A percentile compares a stretch with the other conserved stretches of the same genome.
These are phyloP conservation scores for Suillus tomentosus DNA, from an alignment of 768 basidiomycete genomes.

Conservation along the genomic window DNA sequence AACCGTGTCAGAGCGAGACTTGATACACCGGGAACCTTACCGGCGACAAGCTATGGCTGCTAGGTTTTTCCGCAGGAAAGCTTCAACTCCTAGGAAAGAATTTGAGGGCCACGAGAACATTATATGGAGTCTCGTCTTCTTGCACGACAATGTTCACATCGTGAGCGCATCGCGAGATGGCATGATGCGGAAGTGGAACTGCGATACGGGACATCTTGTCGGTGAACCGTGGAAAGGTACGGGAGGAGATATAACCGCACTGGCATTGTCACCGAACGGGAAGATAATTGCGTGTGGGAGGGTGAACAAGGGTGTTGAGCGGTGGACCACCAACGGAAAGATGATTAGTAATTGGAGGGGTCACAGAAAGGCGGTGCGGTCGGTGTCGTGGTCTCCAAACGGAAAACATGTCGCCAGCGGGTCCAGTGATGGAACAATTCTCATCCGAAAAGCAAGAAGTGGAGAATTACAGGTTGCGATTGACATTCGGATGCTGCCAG, in stretches of 20 bases:
- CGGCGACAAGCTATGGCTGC: neutral
- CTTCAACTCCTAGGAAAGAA: neutral
- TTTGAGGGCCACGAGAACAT: neutral
- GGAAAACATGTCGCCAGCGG: neutral
- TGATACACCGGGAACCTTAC: neutral
- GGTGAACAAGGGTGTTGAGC: neutral
- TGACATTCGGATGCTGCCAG: no score
- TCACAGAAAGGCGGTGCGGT: neutral
- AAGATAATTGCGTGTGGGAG: neutral
- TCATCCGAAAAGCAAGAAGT: neutral
- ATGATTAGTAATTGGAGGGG: neutral
- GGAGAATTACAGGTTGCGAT: no score
- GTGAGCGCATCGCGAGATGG: neutral
- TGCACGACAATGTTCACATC: conserved; percentile 2
- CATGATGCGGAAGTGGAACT: neutral
- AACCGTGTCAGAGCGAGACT: neutral
- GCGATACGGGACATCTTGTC: neutral
- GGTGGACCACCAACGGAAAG: neutral
- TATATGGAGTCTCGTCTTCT: neutral
- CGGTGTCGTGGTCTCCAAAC: neutral
- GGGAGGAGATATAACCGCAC: neutral
- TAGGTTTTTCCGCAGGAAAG: neutral
- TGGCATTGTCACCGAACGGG: neutral
- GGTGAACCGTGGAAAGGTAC: neutral
- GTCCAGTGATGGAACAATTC: neutral